Conservation (phyloP, 2,329 filamentous ascomycete genomes). For the Fusarium domesticum region DNA sequence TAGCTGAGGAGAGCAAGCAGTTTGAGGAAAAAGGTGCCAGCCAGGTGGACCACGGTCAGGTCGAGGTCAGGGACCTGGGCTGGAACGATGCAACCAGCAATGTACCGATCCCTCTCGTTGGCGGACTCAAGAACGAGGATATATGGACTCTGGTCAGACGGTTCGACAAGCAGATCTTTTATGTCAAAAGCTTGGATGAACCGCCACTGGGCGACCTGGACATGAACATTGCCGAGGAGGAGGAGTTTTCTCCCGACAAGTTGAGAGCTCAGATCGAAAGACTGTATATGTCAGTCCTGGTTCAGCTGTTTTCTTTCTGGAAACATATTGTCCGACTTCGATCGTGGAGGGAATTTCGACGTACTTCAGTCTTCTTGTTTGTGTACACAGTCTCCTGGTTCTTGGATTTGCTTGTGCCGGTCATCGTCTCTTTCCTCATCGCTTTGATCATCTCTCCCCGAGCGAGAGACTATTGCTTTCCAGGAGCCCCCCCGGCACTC, state of each 20-base stretch:
- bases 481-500: slow-evolving; percentile 71
- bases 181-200: slow-evolving; percentile 62
- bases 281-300: slow-evolving; percentile 74
- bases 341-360: slow-evolving; percentile 71
- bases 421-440: slow-evolving; percentile 57
- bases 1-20: slow-evolving; percentile 33
- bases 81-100: slow-evolving; percentile 60
- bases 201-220: slow-evolving; percentile 64
- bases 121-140: slow-evolving; percentile 68
- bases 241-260: slow-evolving; percentile 83
- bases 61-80: slow-evolving; percentile 64
- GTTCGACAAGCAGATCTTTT: slow-evolving; percentile 68
- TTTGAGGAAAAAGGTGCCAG: slow-evolving; percentile 41
- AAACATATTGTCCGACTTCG: slow-evolving; percentile 75
- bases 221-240: slow-evolving; percentile 75
- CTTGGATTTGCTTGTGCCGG: slow-evolving; percentile 66
- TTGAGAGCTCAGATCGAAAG: slow-evolving; percentile 74
- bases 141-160: slow-evolving; percentile 68
- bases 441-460: slow-evolving; percentile 64
- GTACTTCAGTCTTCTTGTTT: slow-evolving; percentile 61
- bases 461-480: slow-evolving; percentile 64
- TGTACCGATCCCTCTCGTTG: slow-evolving; percentile 60
- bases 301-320: slow-evolving; percentile 61
- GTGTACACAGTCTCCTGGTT: slow-evolving; percentile 66
- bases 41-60: slow-evolving; percentile 47